Percentiles rank a stretch among this genome's conserved stretches.
Evolutionary conservation across 768 basidiomycete genomes (phyloP).

Genomic region (Lactarius akahatsu): DNA sequence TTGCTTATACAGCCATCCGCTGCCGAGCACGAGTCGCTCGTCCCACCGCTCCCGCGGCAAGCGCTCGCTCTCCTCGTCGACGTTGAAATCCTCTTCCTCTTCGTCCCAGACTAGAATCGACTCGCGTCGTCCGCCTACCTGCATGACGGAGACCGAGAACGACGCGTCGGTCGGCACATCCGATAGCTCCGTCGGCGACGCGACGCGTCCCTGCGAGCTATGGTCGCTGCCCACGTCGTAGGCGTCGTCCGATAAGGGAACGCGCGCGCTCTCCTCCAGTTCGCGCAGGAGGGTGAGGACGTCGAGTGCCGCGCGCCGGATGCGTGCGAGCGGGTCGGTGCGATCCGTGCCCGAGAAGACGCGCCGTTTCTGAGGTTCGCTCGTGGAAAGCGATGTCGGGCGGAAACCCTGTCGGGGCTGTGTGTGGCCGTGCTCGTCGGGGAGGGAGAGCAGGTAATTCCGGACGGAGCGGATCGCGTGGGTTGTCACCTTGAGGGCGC

Average conservation of each 20-base stretch:
- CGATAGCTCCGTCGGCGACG: slow-evolving; percentile 42
- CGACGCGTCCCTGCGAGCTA: slow-evolving; percentile 41
- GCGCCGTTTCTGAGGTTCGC: slow-evolving; percentile 39
- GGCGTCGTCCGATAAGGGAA: slow-evolving; percentile 78
- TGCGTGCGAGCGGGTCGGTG: slow-evolving; percentile 61
- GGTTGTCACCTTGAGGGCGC: slow-evolving; percentile 74
- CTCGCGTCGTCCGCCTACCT: slow-evolving; percentile 62
- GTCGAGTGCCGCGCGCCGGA: slow-evolving; percentile 79
- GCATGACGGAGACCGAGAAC: slow-evolving; percentile 66
- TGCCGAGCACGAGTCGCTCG: slow-evolving; percentile 72
- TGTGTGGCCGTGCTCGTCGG: slow-evolving; percentile 29
- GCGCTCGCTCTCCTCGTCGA: slow-evolving; percentile 49
- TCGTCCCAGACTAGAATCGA: slow-evolving; percentile 84
- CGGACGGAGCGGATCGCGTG: slow-evolving; percentile 78
- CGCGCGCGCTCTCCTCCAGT: slow-evolving; percentile 73
- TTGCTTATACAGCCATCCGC: slow-evolving; percentile 79
- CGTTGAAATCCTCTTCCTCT: slow-evolving; percentile 48
- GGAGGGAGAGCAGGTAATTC: slow-evolving; percentile 63
- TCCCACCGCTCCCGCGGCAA: slow-evolving; percentile 70
- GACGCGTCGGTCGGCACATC: slow-evolving; percentile 50
- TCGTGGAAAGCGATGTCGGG: slow-evolving; percentile 43
- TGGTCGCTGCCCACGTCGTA: slow-evolving; percentile 79
- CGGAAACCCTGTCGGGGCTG: slow-evolving; percentile 48
- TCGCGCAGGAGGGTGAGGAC: slow-evolving; percentile 77
- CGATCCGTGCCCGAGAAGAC: slow-evolving; percentile 38